phyloP scores from a whole-genome alignment of 306 rosid species.

The Argentina anserina region DNA sequence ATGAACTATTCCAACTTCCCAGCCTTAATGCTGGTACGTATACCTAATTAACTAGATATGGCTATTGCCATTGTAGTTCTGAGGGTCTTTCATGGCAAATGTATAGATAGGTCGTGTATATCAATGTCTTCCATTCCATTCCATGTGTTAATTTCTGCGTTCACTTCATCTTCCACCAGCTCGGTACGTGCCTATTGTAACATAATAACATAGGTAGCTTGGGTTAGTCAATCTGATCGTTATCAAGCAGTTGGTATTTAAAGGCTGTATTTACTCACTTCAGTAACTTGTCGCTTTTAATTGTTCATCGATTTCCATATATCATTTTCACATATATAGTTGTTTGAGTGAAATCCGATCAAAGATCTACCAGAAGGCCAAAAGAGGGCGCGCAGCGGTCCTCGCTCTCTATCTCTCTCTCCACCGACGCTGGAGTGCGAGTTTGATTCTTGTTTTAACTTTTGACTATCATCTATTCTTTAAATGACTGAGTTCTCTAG shows the following conservation, averaged over 20 bases:
- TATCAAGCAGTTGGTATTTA: background rate
- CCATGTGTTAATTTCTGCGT: background rate
- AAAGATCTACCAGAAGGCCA: too few relatives aligned
- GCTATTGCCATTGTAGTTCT: background rate
- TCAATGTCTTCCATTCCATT: background rate
- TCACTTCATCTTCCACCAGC: background rate
- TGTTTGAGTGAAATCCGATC: too few relatives aligned
- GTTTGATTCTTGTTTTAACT: too few relatives aligned
- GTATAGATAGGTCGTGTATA: background rate
- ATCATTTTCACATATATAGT: background rate
- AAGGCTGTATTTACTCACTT: background rate
- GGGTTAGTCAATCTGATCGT: background rate
- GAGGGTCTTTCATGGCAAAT: background rate
- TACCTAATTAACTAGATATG: background rate
- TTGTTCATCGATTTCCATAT: background rate
- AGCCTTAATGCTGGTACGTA: background rate
- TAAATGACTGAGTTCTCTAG: too few relatives aligned
- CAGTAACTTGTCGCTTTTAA: background rate
- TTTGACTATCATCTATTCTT: too few relatives aligned
- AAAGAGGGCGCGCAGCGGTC: too few relatives aligned
- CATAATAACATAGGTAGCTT: background rate
- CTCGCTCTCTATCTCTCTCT: too few relatives aligned
- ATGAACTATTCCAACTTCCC: slow-evolving; percentile 8
- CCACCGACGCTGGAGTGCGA: too few relatives aligned
- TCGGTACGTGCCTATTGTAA: background rate